phyloP scores from a whole-genome alignment of 108 stramenopile species.

The Nannochloropsis gaditana region DNA sequence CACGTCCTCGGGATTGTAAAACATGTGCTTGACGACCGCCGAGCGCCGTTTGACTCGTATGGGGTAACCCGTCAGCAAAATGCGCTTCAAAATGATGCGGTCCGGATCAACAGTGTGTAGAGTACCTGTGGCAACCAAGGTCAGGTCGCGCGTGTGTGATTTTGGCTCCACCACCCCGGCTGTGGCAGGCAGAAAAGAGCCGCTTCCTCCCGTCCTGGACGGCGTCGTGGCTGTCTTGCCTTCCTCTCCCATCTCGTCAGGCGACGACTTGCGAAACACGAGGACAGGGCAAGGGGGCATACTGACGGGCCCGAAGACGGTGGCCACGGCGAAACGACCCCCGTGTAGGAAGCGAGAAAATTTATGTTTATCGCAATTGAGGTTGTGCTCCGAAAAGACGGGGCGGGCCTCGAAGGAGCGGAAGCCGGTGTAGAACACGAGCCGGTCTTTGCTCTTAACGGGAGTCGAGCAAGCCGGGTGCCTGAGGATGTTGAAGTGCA shows the following conservation, averaged over 20 bases:
- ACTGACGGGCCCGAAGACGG: conserved; percentile 87
- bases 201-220: neutral
- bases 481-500: conserved; percentile 89
- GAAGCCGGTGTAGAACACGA: conserved; percentile 89
- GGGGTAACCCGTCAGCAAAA: conserved; percentile 95
- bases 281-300: conserved; percentile 58
- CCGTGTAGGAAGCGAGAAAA: conserved; percentile 81
- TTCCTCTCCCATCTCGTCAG: conserved; percentile 16
- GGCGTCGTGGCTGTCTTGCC: neutral
- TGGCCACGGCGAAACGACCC: conserved; percentile 79
- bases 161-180: neutral
- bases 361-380: conserved; percentile 98
- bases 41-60: conserved; percentile 80
- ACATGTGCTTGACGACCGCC: conserved; percentile 98
- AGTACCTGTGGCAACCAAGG: conserved; percentile 79
- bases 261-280: conserved; percentile 32
- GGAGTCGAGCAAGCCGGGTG: conserved; percentile 53
- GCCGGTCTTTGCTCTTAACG: conserved; percentile 79
- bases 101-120: conserved; percentile 91
- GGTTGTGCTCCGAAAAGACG: conserved; percentile 84
- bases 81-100: conserved; percentile 88
- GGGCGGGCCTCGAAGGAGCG: conserved; percentile 80
- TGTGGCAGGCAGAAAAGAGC: neutral
- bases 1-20: conserved; percentile 93
- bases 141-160: neutral